Base-by-base conservation (phyloP, 129 eudicot genomes). In the sunflower (Helianthus annuus) region DNA sequence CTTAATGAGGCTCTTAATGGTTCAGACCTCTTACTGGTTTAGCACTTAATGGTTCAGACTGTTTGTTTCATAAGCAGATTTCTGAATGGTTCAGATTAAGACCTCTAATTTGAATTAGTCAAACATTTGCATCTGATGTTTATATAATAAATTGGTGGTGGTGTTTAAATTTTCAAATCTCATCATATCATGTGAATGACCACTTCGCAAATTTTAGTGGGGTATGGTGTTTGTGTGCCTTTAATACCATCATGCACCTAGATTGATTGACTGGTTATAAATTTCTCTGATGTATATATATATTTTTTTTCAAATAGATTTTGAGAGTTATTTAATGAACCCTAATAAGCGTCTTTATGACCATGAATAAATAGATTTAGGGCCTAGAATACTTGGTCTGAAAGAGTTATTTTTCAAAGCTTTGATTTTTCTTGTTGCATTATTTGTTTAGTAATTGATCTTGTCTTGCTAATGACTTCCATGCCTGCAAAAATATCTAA, bases 401-500 rank as follows among this genome's bases (percentile, higher is more conserved):
- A 68, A 76, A 16, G 44, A 2, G 69, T 76, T 69, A 6, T 36
- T 68, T 68, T 59, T 55, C 63, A 76, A 68, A 63, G 51, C 46
- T 49, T 61, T 61, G 54, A 27, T 61, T 49, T 68, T 68, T 59
- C 81, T 69, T 66, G 80, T 67, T 51, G 46, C 2, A 4, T 16
- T 57, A 53, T 16, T 76, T 10, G 13, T 55, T 17, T 14, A 66
- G 27, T 67, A 54, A 40, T 53, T 66, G 59, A 55, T 48, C 32
- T 77, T 19, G 56, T 69, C 70, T 32, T 55, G 55, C 61, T 62
- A n/a, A 77, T 10, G 54, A 69, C 76, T n/a, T 72, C 58, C 39
- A 24, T 52, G 81, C 81, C 76, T 77, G 71, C 76, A n/a, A 69
- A 63, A 77, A 67, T 56, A 76, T 76, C 80, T 34, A 56, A 67